phyloP scores from a whole-genome alignment of 805 yeast genomes.

The Candida hungchunana region DNA sequence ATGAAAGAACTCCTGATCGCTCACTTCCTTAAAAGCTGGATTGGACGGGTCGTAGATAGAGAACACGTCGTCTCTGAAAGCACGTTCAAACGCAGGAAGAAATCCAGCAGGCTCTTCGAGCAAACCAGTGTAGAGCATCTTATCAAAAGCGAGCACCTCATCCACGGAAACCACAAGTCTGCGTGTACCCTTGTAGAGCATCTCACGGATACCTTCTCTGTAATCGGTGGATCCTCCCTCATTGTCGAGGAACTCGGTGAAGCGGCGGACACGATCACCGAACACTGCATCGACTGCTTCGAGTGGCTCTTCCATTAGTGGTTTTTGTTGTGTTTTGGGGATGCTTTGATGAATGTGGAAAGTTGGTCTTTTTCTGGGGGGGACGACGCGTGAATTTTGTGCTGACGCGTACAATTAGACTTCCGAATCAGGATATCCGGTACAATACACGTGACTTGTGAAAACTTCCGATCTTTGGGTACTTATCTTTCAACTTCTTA shows the following conservation, averaged over 20 bases:
- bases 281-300: slow-evolving; percentile 42
- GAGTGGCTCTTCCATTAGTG: slow-evolving; percentile 26
- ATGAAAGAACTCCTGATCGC: slow-evolving; percentile 61
- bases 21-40: slow-evolving; percentile 46
- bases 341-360: too few species aligned
- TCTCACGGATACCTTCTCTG: slow-evolving; percentile 62
- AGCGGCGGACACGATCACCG: slow-evolving; percentile 81
- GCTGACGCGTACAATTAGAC: slow-evolving; percentile 15
- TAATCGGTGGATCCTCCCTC: slow-evolving; percentile 55
- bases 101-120: slow-evolving; percentile 75
- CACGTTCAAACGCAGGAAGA: slow-evolving; percentile 85
- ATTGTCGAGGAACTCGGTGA: slow-evolving; percentile 79
- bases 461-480: not conserved
- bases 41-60: slow-evolving; percentile 65
- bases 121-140: slow-evolving; percentile 71
- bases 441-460: not conserved
- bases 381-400: too few species aligned
- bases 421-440: slow-evolving; percentile 14
- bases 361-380: too few species aligned
- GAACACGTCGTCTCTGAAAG: slow-evolving; percentile 73
- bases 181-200: slow-evolving; percentile 63
- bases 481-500: not conserved
- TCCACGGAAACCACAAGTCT: slow-evolving; percentile 77
- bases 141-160: slow-evolving; percentile 81
- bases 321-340: too few species aligned